Base-by-base conservation (phyloP, 2,329 filamentous ascomycete species). In the Cyphellophora attinorum region DNA sequence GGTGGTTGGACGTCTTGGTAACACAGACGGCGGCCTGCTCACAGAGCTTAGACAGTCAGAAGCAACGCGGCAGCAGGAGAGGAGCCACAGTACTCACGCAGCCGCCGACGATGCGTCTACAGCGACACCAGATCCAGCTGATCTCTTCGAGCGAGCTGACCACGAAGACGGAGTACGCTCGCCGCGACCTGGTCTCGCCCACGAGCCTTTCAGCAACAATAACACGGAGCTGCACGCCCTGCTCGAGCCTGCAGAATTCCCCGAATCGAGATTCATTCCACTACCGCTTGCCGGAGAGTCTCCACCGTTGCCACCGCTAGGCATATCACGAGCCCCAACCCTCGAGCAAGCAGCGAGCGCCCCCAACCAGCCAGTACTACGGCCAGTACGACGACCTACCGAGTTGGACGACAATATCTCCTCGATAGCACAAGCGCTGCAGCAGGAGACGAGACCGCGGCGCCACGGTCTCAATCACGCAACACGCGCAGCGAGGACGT, bases 311-410 rank as follows among this genome's bases (percentile, higher is more conserved):
- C 33, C 32, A 27, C 14, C 6, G 11, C 12, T 12, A 19, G 19
- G 3, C 6, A 21, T 15, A 21, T 30, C 21, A 21, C 16, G 19
- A 18, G 32, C 41, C 11, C 16, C 29, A 21, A 35, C 44, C 13
- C 42, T 38, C 3, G 32, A 39, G 5, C 34, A 31, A 11, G 40
- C 46, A 14, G 31, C 40, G 12, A 36, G 42, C 27, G 39, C 44
- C 11, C 29, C 34, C n/a, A 44, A 38, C 19, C 21, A 45, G 16
- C 34, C 37, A 5, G 21, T 32, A 10, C 42, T 33, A 18, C 28
- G 42, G 27, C 42, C 42, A 15, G 35, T 44, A 5, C 41, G 46
- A 12, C 42, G 45, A n/a, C 38, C 40, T 8, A 47, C 45, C 16
- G 43, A 47, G 17, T 33, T 43, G 15, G 40, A 42, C 19, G 41